Base-by-base conservation (phyloP, 1,139 yeast species). In the Debaryomycetaceae sp. region DNA sequence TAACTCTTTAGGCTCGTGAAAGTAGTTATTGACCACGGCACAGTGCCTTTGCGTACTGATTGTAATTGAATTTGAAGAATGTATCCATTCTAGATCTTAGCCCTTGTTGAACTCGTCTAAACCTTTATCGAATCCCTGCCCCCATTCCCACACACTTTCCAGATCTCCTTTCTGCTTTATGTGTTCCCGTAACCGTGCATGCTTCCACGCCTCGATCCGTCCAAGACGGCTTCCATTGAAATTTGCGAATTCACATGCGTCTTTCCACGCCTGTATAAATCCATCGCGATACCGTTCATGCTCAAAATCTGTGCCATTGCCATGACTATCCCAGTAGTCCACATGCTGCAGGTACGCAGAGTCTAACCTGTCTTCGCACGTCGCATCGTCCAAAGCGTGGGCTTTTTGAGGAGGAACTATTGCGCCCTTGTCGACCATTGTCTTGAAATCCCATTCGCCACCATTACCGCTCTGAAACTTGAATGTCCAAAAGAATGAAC, bases 391-490 rank as follows among this genome's bases (percentile, higher is more conserved):
- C 3, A 76, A 73, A 4, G 53, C 32, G n/a, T n/a, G n/a, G 2
- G 36, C 21, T 16, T 43, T 47, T 14, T 51, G 53, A 2, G 55
- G 53, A 7, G 45, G 41, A 4, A 25, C 25, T 15, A 85, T 56
- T 7, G 77, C 74, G 1, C 87, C 87, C 32, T 59, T 58, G 18
- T 78, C 73, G 16, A 70, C 57, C 90, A 82, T 82, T 27, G 86
- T 83, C 26, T 69, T 66, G 51, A 83, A 77, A 32, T 90, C 96
- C 97, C 97, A 87, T 55, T 85, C 95, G 8, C 96, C 97, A 24
- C 96, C 96, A 44, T 78, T 79, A 2, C 96, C 96, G 32, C 75
- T 67, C 47, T 79, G 73, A 47, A 87, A 87, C 53, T 83, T 85
- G 51, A 59, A 81, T 2, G 95, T 83, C 97, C 97, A 90, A 54